Evolutionary conservation across 345 rosid genomes (phyloP).

Genomic region (Eucalyptus polyanthemos): DNA sequence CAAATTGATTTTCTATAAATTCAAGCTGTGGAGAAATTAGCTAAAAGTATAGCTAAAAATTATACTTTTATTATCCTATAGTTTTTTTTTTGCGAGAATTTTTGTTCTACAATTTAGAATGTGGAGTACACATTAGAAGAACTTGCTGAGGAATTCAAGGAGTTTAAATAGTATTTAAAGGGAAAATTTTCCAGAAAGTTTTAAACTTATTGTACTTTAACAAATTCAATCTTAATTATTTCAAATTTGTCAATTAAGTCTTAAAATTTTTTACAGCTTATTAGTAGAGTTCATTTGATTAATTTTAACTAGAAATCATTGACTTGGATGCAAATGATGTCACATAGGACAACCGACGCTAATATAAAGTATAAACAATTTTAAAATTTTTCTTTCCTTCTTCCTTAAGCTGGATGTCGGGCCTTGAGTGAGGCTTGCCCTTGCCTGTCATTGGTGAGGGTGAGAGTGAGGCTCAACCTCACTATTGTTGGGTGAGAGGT

Average conservation of each 20-base stretch:
- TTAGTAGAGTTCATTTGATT: too few species aligned
- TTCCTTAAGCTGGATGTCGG: too few species aligned
- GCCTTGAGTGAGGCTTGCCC: too few species aligned
- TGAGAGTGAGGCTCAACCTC: too few species aligned
- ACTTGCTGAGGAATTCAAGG: not conserved
- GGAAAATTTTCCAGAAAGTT: not conserved
- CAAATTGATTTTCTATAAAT: not conserved
- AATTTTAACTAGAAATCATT: too few species aligned
- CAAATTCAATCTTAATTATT: not conserved
- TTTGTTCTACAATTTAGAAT: not conserved
- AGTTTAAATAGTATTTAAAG: not conserved
- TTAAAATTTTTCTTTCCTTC: too few species aligned
- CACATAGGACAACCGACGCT: fast-evolving
- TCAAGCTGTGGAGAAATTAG: not conserved
- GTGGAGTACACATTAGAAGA: not conserved
- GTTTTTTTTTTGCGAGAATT: not conserved
- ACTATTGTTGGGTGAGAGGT: too few species aligned
- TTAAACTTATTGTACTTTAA: not conserved
- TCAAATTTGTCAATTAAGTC: too few species aligned
- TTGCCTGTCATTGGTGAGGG: too few species aligned
- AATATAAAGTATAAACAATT: too few species aligned
- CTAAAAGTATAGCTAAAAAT: not conserved
- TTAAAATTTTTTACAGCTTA: too few species aligned
- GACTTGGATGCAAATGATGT: too few species aligned
- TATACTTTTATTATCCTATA: not conserved